phyloP scores from a whole-genome alignment of 2,329 filamentous ascomycete species.

The Cladobotryum protrusum region DNA sequence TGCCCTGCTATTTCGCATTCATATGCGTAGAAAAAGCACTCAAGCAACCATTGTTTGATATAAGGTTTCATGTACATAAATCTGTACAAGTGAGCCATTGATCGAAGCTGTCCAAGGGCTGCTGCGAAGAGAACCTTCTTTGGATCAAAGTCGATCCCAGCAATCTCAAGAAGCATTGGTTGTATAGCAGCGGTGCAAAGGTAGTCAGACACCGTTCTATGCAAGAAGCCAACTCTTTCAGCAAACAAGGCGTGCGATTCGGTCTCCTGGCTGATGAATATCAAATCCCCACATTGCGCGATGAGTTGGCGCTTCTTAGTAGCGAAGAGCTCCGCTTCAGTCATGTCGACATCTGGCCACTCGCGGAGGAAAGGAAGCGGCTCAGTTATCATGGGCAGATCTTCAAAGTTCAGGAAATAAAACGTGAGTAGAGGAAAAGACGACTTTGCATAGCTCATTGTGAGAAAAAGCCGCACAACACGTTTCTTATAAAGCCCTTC shows the following conservation, averaged over 20 bases:
- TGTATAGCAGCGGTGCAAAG: slow-evolving; percentile 1
- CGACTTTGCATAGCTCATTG: slow-evolving; percentile 3
- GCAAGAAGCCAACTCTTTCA: slow-evolving; percentile 2
- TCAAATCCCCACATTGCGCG: slow-evolving; percentile 5
- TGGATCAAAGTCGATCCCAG: slow-evolving; percentile 1
- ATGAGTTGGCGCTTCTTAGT: slow-evolving; percentile 1
- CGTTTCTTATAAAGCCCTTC: slow-evolving; percentile 4
- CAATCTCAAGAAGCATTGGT: background rate
- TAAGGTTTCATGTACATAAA: slow-evolving; percentile 1
- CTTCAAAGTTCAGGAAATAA: slow-evolving; percentile 1
- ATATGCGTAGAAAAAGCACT: slow-evolving; percentile 5
- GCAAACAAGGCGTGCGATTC: slow-evolving; percentile 1
- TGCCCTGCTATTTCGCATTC: background rate
- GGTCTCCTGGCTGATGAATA: background rate
- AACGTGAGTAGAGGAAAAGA: slow-evolving; percentile 4
- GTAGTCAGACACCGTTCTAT: slow-evolving; percentile 6
- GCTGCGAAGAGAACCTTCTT: background rate
- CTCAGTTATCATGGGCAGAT: background rate
- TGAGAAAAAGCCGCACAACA: slow-evolving; percentile 2
- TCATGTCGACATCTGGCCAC: background rate
- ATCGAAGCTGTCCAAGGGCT: slow-evolving; percentile 1
- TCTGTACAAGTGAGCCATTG: slow-evolving; percentile 2
- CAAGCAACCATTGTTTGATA: slow-evolving; percentile 2
- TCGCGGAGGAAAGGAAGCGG: background rate
- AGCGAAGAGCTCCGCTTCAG: background rate